Evolutionary conservation across 1,284 basidiomycete species (phyloP).

Genomic region (Microbotryomycetes sp.): DNA sequence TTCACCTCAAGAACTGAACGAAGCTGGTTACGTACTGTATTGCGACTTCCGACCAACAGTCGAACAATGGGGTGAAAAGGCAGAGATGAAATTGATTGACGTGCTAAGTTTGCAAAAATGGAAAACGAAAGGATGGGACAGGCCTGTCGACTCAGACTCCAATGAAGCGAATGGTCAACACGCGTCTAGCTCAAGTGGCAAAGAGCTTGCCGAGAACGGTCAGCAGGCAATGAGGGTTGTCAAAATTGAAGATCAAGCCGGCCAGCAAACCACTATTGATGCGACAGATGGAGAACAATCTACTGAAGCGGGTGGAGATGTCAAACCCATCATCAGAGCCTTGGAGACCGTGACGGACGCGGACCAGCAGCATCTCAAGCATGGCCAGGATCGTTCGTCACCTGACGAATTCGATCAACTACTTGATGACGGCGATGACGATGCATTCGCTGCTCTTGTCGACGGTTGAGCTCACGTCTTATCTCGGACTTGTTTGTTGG

Average conservation of each 20-base stretch:
- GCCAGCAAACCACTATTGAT: background rate
- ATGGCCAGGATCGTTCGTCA: background rate
- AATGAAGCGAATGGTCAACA: background rate
- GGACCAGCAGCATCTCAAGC: constrained; percentile 22
- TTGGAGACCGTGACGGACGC: constrained; percentile 10
- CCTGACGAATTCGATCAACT: constrained; percentile 14
- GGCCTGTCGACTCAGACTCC: background rate
- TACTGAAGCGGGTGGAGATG: background rate
- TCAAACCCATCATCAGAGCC: constrained; percentile 9
- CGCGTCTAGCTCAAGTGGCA: background rate
- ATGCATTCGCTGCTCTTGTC: constrained; percentile 14
- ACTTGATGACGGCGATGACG: constrained; percentile 14
- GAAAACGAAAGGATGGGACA: background rate
- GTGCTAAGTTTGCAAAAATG: background rate
- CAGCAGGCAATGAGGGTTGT: background rate
- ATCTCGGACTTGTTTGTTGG: too few species aligned
- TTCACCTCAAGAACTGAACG: constrained; percentile 58
- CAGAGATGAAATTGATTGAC: constrained; percentile 54
- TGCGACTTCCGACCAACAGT: constrained; percentile 64
- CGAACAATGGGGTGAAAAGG: constrained; percentile 65
- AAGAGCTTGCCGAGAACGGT: background rate
- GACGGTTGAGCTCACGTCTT: too few species aligned
- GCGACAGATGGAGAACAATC: background rate
- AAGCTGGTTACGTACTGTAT: constrained; percentile 61
- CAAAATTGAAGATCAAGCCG: constrained; percentile 10